Conservation (phyloP, 1,139 yeast genomes). For the Diutina ranongensis region DNA sequence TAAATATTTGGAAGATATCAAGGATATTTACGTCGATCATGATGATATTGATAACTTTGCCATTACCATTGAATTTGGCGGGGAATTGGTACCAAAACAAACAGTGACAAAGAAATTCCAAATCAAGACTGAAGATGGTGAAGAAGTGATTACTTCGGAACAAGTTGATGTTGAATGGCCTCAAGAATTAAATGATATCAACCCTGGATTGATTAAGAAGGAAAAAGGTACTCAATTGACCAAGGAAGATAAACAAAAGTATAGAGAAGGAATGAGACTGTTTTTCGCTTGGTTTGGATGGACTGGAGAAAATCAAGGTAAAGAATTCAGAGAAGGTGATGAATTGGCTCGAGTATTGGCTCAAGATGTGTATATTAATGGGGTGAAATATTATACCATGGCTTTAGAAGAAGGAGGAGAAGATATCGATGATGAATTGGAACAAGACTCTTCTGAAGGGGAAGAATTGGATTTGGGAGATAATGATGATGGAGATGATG, state of each 20-base stretch:
- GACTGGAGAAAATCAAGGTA: constrained; percentile 66
- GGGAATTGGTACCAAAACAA: constrained; percentile 36
- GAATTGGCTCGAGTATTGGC: constrained; percentile 51
- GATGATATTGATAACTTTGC: constrained; percentile 27
- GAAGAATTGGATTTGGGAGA: constrained; percentile 47
- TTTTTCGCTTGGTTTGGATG: constrained; percentile 66
- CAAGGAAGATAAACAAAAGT: constrained; percentile 44
- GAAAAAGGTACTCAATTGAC: constrained; percentile 23
- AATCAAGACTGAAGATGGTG: constrained; percentile 35
- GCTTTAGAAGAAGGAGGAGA: constrained; percentile 46
- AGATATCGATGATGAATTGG: constrained; percentile 40
- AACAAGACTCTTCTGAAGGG: constrained; percentile 41
- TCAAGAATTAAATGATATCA: constrained; percentile 33
- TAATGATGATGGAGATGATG: constrained; percentile 41
- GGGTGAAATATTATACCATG: constrained; percentile 61
- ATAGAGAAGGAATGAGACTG: constrained; percentile 61
- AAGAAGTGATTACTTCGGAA: constrained; percentile 39
- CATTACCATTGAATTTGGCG: constrained; percentile 41
- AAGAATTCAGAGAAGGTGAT: constrained; percentile 63
- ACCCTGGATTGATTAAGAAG: constrained; percentile 36
- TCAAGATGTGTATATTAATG: constrained; percentile 61
- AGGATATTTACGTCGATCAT: constrained; percentile 44
- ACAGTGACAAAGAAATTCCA: constrained; percentile 41
- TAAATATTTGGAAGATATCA: constrained; percentile 50
- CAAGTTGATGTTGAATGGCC: constrained; percentile 53